A percentile compares a stretch with the other conserved stretches of the same genome.
phyloP scores from a whole-genome alignment of 768 basidiomycete species.

The Kwoniella shandongensis region DNA sequence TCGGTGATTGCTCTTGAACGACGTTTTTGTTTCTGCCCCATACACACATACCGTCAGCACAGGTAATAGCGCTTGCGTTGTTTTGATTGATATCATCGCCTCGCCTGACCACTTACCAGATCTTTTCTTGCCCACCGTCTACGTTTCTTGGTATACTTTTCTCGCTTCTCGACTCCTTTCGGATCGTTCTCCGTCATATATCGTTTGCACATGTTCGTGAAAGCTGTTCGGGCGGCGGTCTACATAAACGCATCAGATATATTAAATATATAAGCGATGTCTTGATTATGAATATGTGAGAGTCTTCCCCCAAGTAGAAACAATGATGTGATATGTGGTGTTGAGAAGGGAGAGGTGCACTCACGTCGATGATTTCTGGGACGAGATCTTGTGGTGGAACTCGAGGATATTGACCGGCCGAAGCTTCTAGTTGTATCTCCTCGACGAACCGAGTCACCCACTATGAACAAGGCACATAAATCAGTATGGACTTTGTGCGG shows the following conservation, averaged over 20 bases:
- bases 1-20: constrained; percentile 36
- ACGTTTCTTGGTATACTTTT: constrained; percentile 42
- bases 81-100: too few relatives aligned
- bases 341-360: too few relatives aligned
- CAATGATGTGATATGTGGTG: neutral
- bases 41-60: constrained; percentile 1
- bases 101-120: constrained; percentile 25
- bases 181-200: constrained; percentile 44
- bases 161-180: constrained; percentile 27
- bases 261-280: neutral
- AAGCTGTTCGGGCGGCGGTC: constrained; percentile 32
- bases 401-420: constrained; percentile 9
- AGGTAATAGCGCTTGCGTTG: neutral
- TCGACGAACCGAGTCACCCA: constrained; percentile 21
- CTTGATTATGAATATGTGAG: too few relatives aligned
- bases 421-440: constrained; percentile 19
- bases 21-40: constrained; percentile 52
- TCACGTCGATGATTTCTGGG: constrained; percentile 17
- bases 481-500: too few relatives aligned
- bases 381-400: constrained; percentile 24
- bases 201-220: constrained; percentile 41
- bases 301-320: too few relatives aligned
- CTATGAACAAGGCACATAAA: too few relatives aligned
- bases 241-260: neutral
- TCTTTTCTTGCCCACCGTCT: constrained; percentile 53